Evolutionary conservation across 164 flowering plant species (phyloP).

Genomic region (Liriodendron chinense): DNA sequence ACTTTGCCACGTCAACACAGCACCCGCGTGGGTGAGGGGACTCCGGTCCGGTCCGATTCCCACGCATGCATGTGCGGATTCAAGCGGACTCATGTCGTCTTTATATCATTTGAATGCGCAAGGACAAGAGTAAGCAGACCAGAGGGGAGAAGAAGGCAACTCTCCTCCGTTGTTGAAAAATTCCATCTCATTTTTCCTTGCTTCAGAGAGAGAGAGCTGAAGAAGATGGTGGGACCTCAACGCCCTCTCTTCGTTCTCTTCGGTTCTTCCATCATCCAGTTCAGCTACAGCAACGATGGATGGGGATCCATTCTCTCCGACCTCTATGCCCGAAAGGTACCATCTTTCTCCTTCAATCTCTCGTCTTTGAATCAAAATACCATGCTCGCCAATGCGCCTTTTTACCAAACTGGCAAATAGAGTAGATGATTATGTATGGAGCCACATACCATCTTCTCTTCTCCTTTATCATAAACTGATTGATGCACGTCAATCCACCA

Average conservation of each 20-base stretch:
- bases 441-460: background rate
- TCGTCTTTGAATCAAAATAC: background rate
- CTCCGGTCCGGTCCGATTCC: too few species aligned
- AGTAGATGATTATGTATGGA: background rate
- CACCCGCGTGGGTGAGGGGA: too few species aligned
- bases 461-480: background rate
- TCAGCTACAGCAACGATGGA: slow-evolving; percentile 75
- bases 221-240: slow-evolving; percentile 62
- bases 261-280: slow-evolving; percentile 89
- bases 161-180: too few species aligned
- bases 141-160: too few species aligned
- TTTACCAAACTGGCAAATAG: background rate
- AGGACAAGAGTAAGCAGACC: too few species aligned
- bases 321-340: slow-evolving; percentile 80
- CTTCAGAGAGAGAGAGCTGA: background rate
- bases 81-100: too few species aligned
- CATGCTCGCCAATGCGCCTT: background rate
- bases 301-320: slow-evolving; percentile 90
- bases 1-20: too few species aligned
- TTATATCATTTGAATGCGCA: too few species aligned
- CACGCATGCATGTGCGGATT: too few species aligned
- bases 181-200: too few species aligned
- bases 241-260: slow-evolving; percentile 82
- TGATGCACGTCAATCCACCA: background rate
- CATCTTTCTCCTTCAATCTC: background rate